Evolutionary conservation across 2,329 filamentous ascomycete species (phyloP).

Genomic region (Aspergillus bombycis): DNA sequence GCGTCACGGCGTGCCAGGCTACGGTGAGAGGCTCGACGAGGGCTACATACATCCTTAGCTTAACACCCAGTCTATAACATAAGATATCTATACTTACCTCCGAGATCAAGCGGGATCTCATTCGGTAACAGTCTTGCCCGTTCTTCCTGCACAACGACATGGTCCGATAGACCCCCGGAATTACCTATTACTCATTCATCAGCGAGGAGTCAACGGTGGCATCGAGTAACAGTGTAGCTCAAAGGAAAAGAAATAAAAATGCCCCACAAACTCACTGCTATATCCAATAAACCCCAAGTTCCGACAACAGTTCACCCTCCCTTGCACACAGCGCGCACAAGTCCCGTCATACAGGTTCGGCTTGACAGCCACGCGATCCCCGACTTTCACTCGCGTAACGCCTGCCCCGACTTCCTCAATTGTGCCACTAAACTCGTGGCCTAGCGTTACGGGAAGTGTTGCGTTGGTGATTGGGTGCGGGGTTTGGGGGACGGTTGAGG

Average conservation of each 20-base stretch:
- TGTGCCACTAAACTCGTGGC: slow-evolving; percentile 67
- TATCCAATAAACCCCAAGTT: slow-evolving; percentile 58
- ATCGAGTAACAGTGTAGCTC: not conserved
- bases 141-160: slow-evolving; percentile 26
- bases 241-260: not conserved
- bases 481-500: slow-evolving; percentile 51
- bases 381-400: slow-evolving; percentile 52
- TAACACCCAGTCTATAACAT: not conserved
- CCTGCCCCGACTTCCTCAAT: slow-evolving; percentile 61
- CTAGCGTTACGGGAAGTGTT: slow-evolving; percentile 61
- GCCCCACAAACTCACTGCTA: slow-evolving; percentile 35
- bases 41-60: slow-evolving; percentile 37
- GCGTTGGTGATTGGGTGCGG: slow-evolving; percentile 64
- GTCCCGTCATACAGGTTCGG: slow-evolving; percentile 62
- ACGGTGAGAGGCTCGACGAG: slow-evolving; percentile 66
- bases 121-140: slow-evolving; percentile 28
- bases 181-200: slow-evolving; percentile 34
- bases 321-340: slow-evolving; percentile 59
- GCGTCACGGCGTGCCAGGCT: slow-evolving; percentile 64
- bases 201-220: slow-evolving; percentile 51
- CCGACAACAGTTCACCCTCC: slow-evolving; percentile 62
- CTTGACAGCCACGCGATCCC: slow-evolving; percentile 62
- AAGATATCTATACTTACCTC: slow-evolving; percentile 21
- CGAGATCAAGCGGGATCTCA: slow-evolving; percentile 23
- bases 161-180: slow-evolving; percentile 34